phyloP scores from a whole-genome alignment of 2,329 filamentous ascomycete species.

The Dactylonectria estremocensis region DNA sequence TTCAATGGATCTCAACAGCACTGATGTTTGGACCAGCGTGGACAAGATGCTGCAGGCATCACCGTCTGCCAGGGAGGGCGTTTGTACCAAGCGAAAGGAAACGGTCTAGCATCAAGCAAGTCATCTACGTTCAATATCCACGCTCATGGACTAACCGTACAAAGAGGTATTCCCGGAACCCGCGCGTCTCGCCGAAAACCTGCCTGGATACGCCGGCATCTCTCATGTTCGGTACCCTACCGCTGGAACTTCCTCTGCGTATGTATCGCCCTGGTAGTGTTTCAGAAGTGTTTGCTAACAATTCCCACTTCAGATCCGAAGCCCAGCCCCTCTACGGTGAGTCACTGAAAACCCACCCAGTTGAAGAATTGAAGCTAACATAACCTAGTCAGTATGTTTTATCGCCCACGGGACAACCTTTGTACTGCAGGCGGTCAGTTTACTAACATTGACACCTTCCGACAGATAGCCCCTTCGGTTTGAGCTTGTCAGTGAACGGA shows the following conservation, averaged over 20 bases:
- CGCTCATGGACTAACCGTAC: too few relatives aligned
- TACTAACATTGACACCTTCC: too few relatives aligned
- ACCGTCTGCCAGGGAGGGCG: constrained; percentile 83
- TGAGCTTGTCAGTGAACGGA: constrained; percentile 87
- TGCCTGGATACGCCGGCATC: constrained; percentile 75
- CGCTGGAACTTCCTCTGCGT: constrained; percentile 79
- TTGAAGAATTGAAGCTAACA: too few relatives aligned
- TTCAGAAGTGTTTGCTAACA: constrained; percentile 55
- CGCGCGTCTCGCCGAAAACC: constrained; percentile 71
- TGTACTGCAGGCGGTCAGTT: too few relatives aligned
- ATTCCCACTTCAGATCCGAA: constrained; percentile 73
- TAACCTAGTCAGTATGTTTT: too few relatives aligned
- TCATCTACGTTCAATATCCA: too few relatives aligned
- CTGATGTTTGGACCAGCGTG: constrained; percentile 68
- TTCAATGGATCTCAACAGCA: neutral
- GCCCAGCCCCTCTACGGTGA: constrained; percentile 96
- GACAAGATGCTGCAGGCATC: constrained; percentile 92
- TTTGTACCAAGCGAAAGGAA: constrained; percentile 91
- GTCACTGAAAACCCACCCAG: too few relatives aligned
- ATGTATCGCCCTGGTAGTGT: too few relatives aligned
- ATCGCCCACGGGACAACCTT: too few relatives aligned
- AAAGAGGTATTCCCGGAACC: constrained; percentile 88
- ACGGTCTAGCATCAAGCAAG: constrained; percentile 80
- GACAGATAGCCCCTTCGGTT: constrained; percentile 86
- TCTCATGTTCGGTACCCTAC: constrained; percentile 92